A percentile compares a stretch with the other conserved stretches of the same genome.
Conservation (phyloP, 805 yeast species). For the Wickerhamomyces mucosus region DNA sequence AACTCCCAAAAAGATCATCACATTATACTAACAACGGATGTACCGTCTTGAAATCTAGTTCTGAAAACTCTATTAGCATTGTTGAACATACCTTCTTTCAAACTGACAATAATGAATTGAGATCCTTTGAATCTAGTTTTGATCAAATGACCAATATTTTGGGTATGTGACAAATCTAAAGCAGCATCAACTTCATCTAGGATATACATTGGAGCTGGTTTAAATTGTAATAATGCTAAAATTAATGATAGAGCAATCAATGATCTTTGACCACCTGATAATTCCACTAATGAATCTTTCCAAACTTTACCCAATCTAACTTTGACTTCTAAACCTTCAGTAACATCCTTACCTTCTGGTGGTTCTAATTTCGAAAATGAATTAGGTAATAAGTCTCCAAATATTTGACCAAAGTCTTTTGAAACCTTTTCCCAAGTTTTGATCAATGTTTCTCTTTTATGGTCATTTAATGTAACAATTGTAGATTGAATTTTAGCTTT, state of each 20-base stretch:
- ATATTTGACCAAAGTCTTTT: constrained; percentile 81
- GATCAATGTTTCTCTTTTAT: constrained; percentile 73
- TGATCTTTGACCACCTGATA: constrained; percentile 96
- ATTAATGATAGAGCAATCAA: constrained; percentile 87
- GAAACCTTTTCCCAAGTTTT: constrained; percentile 84
- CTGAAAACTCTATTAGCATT: constrained; percentile 93
- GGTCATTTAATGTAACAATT: constrained; percentile 70
- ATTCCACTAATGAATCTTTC: constrained; percentile 91
- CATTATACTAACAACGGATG: constrained; percentile 78
- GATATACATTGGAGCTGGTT: constrained; percentile 98
- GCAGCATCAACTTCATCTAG: constrained; percentile 99
- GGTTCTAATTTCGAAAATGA: constrained; percentile 86
- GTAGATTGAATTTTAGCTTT: constrained; percentile 86
- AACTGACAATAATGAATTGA: constrained; percentile 91
- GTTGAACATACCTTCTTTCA: constrained; percentile 97
- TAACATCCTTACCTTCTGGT: constrained; percentile 68
- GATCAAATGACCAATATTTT: constrained; percentile 92
- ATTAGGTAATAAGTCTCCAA: constrained; percentile 80
- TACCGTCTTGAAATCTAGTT: constrained; percentile 93
- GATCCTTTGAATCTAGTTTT: constrained; percentile 93
- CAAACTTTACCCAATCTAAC: constrained; percentile 88
- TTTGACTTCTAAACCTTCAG: constrained; percentile 83
- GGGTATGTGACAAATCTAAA: constrained; percentile 91
- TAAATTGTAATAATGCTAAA: constrained; percentile 83
- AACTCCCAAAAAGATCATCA: constrained; percentile 23